phyloP scores from a whole-genome alignment of 2,329 filamentous ascomycete species.

The Domatiomyces globalis region DNA sequence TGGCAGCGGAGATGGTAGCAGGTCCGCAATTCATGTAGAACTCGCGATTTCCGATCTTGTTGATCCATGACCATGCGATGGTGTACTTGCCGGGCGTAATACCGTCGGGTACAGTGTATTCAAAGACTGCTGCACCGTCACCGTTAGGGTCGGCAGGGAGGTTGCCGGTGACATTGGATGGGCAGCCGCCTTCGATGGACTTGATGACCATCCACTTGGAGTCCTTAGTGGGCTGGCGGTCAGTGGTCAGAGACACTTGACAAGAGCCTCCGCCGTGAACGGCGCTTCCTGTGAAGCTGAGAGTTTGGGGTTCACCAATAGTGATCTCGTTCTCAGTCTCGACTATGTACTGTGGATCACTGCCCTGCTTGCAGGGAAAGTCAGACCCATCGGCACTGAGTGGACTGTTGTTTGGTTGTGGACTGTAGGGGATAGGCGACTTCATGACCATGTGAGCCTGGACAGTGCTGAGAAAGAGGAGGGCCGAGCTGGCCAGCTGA shows the following conservation, averaged over 20 bases:
- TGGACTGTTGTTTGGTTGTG: conserved; percentile 46
- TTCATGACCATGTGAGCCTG: conserved; percentile 65
- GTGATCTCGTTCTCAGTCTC: conserved; percentile 41
- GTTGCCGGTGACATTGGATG: conserved; percentile 48
- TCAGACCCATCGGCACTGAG: conserved; percentile 46
- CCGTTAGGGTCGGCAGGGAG: conserved; percentile 34
- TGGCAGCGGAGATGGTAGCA: conserved; percentile 45
- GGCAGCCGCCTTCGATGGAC: conserved; percentile 75
- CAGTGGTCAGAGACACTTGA: conserved; percentile 74
- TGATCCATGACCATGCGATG: conserved; percentile 90
- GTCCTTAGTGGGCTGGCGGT: conserved; percentile 49
- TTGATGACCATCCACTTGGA: conserved; percentile 80
- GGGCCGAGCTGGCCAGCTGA: conserved; percentile 25
- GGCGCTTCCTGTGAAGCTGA: conserved; percentile 57
- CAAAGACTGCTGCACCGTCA: conserved; percentile 43
- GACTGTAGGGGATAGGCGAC: conserved; percentile 50
- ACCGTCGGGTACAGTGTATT: conserved; percentile 56
- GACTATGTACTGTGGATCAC: conserved; percentile 16
- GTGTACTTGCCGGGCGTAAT: conserved; percentile 64
- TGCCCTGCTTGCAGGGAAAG: conserved; percentile 67
- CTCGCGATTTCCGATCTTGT: conserved; percentile 80
- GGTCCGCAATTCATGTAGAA: conserved; percentile 97
- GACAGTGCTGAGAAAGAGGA: conserved; percentile 43
- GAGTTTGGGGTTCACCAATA: conserved; percentile 46
- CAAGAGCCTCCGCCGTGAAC: conserved; percentile 86